These are phyloP conservation scores for Fraxinus pennsylvanica DNA, from an alignment of 257 asterid genomes.

Conservation along the genomic window DNA sequence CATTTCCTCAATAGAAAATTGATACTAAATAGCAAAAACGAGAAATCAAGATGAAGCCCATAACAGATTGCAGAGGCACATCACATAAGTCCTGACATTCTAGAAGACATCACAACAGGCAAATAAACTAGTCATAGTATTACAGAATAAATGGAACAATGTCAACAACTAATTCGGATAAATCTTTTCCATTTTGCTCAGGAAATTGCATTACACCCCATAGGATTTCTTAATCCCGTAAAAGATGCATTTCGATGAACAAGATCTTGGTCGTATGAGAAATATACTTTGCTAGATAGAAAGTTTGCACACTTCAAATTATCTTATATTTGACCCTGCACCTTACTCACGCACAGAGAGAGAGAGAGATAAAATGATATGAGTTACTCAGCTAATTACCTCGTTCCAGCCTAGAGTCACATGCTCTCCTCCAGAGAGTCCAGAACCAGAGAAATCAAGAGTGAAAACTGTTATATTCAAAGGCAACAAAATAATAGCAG, in stretches of 20 bases:
- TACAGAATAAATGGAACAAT: not conserved
- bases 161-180: not conserved
- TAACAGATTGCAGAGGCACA: not conserved
- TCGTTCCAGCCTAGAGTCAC: slow-evolving; percentile 95
- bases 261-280: not conserved
- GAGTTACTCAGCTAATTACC: slow-evolving; percentile 48
- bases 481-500: slow-evolving; percentile 89
- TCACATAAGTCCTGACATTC: not conserved
- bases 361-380: slow-evolving; percentile 9
- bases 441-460: slow-evolving; percentile 96
- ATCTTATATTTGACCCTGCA: not conserved
- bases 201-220: not conserved
- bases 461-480: slow-evolving; percentile 79
- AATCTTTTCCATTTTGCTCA: not conserved
- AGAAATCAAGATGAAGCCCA: slow-evolving; percentile 6
- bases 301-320: not conserved
- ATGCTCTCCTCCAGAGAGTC: slow-evolving; percentile 93
- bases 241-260: not conserved
- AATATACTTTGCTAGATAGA: not conserved
- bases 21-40: not conserved
- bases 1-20: slow-evolving; percentile 15
- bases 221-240: not conserved
- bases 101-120: not conserved
- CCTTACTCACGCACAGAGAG: not conserved
- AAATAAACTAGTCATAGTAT: not conserved